Evolutionary conservation across 768 basidiomycete genomes (phyloP), one percentile per base, ranked within the genome.

Genomic region (Mycena filopes): DNA sequence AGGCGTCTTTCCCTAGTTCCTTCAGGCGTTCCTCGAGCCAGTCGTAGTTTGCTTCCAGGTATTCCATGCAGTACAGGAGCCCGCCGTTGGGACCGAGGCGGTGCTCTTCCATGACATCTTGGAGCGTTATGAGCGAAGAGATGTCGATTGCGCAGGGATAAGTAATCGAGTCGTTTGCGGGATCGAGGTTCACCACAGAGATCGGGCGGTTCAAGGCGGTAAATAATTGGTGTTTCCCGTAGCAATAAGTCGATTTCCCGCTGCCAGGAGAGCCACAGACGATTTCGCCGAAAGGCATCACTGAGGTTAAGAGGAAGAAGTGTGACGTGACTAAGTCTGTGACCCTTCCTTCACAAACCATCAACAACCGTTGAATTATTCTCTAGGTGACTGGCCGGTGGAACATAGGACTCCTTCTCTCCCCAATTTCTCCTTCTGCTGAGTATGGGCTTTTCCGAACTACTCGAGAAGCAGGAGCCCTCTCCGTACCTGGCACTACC

Each of bases 1-100:
- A 98, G 26, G 89, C 88, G 67, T 94, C 92, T 28, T 82, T 80
- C 18, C 88, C 91, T 23, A 92, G 80, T 71, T 86, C 88, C 56
- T 79, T 81, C 71, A 96, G 75, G 40, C 86, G 80, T 57, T 84
- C 86, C 76, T 93, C 87, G 12, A 97, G 83, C 90, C 92, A 92
- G 76, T 99, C 98, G 67, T 89, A 88, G 76, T 99, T 99, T 20
- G 84, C 88, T 71, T 99, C 96, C 12, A 99, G 86, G 72, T 98
- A 98, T 74, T 98, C 96, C 86, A 98, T 92, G 74, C 95, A 97
- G 72, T 95, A 99, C 28, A 99, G 78, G 90, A 98, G 94, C 8
- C 88, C 97, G 16, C 98, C 98, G 70, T 99, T 99, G 0, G 98
- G 98, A 0, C 98, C 98, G 1, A 99, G 84, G 0, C 87, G 86